Evolutionary conservation across 129 eudicot genomes (phyloP), one percentile per base, ranked within the genome.

Genomic region (Arctium lappa): DNA sequence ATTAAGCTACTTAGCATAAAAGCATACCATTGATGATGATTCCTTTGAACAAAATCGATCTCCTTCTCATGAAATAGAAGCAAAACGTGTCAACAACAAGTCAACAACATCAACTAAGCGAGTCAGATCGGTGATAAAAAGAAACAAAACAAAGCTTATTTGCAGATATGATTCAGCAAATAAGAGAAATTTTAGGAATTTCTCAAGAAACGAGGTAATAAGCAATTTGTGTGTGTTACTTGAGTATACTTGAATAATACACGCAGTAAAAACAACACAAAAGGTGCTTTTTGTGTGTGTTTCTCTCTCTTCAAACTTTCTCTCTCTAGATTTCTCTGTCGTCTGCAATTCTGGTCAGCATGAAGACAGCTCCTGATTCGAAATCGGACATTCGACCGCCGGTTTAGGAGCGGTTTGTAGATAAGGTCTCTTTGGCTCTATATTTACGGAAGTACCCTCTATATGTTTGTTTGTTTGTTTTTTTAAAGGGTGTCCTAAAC

Each of bases 41-140:
- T 78, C 74, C 40, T 34, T 77, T 84, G 81, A 77, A 31, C 76
- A 77, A 22, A 22, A 82, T 88, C 92, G 90, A 88, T 86, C 93
- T 91, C 88, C 95, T 84, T 46, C 80, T 88, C 88, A 74, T 84
- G 91, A 91, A 89, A 77, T 84, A 53, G 32, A 75, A 72, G 78
- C 63, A 74, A 74, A 74, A 75, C 33, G 87, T 60, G 83, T 77
- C 63, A n/a, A n/a, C 27, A n/a, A 60, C 5, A 60, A 40, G 83
- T 77, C 63, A 60, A n/a, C 27, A n/a, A 60, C 5, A 60, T 6
- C 77, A 80, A 88, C 83, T 78, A 86, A 22, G 86, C 30, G 8
- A 60, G 81, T 86, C 90, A 82, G 96, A 91, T 91, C 97, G 93
- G 91, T 71, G 36, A 72, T 34, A 44, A 53, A 36, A 74, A 84